Conservation (phyloP, 352 stramenopile genomes). For the Phytophthora pistaciae region DNA sequence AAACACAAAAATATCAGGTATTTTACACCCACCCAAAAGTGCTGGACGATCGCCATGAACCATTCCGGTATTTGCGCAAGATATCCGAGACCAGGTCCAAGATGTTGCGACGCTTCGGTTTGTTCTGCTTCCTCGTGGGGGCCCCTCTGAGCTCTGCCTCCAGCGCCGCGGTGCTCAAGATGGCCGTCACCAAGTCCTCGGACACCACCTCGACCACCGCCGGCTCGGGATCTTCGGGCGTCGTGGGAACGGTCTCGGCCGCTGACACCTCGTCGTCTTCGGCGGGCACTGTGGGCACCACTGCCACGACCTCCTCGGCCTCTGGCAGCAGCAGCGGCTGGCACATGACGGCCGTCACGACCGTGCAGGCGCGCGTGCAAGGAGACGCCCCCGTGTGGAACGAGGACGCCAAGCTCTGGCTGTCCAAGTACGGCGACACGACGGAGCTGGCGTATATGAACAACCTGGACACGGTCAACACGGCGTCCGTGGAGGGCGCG, state of each 20-base stretch:
- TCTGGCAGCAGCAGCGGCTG: slow-evolving; percentile 21
- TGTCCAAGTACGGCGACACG: slow-evolving; percentile 49
- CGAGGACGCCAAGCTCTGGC: slow-evolving; percentile 36
- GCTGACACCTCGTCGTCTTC: slow-evolving; percentile 6
- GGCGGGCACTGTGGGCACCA: not conserved
- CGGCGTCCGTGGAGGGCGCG: not conserved
- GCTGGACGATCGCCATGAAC: not conserved
- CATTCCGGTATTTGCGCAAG: slow-evolving; percentile 22
- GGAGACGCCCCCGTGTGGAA: slow-evolving; percentile 54
- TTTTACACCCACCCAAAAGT: slow-evolving; percentile 20
- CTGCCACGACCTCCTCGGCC: not conserved
- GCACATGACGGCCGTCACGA: slow-evolving; percentile 43
- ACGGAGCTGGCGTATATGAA: slow-evolving; percentile 51
- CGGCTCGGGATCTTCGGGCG: slow-evolving; percentile 13
- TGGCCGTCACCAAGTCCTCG: slow-evolving; percentile 25
- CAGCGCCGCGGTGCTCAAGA: slow-evolving; percentile 13
- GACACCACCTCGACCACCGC: slow-evolving; percentile 1
- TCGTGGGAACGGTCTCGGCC: slow-evolving; percentile 10
- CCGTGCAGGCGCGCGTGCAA: slow-evolving; percentile 65
- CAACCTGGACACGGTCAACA: slow-evolving; percentile 52
- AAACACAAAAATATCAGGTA: slow-evolving; percentile 28
- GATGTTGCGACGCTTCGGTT: slow-evolving; percentile 24
- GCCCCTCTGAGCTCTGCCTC: slow-evolving; percentile 3
- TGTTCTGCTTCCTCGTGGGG: slow-evolving; percentile 18
- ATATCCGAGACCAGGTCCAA: not conserved